Evolutionary conservation across 257 asterid species (phyloP).

Genomic region (Nicotiana tabacum): DNA sequence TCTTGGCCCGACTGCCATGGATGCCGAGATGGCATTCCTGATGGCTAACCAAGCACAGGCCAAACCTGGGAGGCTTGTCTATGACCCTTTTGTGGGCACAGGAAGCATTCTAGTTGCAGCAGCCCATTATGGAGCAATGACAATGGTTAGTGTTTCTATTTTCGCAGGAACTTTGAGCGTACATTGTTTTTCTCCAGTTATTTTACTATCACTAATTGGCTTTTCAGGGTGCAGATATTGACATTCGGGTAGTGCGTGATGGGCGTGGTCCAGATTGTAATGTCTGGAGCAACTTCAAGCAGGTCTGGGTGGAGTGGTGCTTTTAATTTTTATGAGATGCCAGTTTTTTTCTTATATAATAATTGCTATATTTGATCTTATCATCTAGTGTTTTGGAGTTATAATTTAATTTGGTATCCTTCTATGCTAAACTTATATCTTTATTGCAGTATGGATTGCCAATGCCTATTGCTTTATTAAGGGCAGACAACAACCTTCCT

Average conservation of each 20-base stretch:
- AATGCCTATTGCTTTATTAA: slow-evolving; percentile 68
- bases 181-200: not conserved
- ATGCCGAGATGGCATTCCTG: slow-evolving; percentile 98
- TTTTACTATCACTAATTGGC: slow-evolving; percentile 32
- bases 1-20: slow-evolving; percentile 99
- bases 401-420: not conserved
- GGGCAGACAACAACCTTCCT: slow-evolving; percentile 98
- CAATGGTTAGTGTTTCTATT: slow-evolving; percentile 63
- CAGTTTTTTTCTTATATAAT: not conserved
- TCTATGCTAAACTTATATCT: not conserved
- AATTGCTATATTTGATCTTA: not conserved
- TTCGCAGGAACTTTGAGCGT: slow-evolving; percentile 3
- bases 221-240: slow-evolving; percentile 99
- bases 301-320: slow-evolving; percentile 34
- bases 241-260: slow-evolving; percentile 98
- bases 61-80: slow-evolving; percentile 77
- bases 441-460: slow-evolving; percentile 83
- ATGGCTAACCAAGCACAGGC: slow-evolving; percentile 98
- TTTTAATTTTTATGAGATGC: not conserved
- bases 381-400: not conserved
- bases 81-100: slow-evolving; percentile 98
- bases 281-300: slow-evolving; percentile 93
- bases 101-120: slow-evolving; percentile 97
- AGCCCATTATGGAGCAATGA: slow-evolving; percentile 97
- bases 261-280: slow-evolving; percentile 96